Evolutionary conservation across 2,329 filamentous ascomycete species (phyloP).

Genomic region (Pestalotiopsis sp.): DNA sequence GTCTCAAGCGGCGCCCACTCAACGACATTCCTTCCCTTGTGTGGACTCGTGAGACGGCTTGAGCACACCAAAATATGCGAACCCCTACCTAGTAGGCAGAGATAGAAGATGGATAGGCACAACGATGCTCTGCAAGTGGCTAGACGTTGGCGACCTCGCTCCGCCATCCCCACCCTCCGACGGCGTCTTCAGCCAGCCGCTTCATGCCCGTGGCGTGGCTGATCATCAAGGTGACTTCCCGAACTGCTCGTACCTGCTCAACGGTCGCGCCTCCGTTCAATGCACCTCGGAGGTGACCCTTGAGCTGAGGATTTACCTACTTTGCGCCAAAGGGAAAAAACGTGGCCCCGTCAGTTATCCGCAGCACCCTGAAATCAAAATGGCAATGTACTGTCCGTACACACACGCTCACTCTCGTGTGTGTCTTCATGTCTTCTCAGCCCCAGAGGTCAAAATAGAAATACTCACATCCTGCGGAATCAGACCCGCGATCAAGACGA

Average conservation of each 20-base stretch:
- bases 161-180: constrained; percentile 46
- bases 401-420: neutral
- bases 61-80: neutral
- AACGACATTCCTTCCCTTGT: neutral
- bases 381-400: neutral
- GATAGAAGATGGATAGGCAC: neutral
- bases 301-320: constrained; percentile 52
- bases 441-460: constrained; percentile 5
- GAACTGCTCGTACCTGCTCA: constrained; percentile 49
- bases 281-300: constrained; percentile 51
- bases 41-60: neutral
- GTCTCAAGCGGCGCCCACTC: neutral
- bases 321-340: neutral
- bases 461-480: constrained; percentile 50
- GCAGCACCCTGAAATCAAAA: neutral
- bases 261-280: constrained; percentile 49
- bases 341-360: neutral
- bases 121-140: constrained; percentile 9
- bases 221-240: constrained; percentile 43
- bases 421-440: neutral
- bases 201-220: constrained; percentile 49
- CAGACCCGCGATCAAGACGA: constrained; percentile 49
- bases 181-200: constrained; percentile 31
- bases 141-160: constrained; percentile 42
- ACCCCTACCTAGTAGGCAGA: neutral